phyloP scores from a whole-genome alignment of 1,284 basidiomycete species.

The Ustanciosporium gigantosporum region DNA sequence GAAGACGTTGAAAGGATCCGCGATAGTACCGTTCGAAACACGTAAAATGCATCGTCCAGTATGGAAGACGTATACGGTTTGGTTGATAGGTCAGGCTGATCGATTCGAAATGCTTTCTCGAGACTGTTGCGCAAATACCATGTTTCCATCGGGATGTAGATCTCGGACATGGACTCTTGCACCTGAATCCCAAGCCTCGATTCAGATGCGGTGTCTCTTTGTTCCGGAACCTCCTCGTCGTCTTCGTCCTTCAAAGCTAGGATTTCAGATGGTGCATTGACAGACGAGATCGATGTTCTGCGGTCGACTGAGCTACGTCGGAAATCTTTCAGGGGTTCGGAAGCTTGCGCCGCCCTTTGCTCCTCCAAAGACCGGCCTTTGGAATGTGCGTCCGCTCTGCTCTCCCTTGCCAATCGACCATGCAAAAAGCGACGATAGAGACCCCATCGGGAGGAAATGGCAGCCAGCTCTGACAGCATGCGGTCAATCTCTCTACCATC shows the following conservation, averaged over 20 bases:
- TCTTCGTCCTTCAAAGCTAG: neutral
- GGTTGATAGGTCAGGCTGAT: constrained; percentile 36
- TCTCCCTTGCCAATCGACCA: constrained; percentile 69
- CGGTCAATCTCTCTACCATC: constrained; percentile 90
- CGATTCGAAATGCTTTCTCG: constrained; percentile 68
- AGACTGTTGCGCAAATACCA: constrained; percentile 89
- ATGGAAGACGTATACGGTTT: constrained; percentile 51
- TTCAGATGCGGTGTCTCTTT: constrained; percentile 64
- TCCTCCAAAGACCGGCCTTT: constrained; percentile 7
- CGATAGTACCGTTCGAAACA: constrained; percentile 49
- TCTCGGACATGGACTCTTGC: constrained; percentile 65
- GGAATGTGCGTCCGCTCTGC: constrained; percentile 6
- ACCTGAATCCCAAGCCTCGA: constrained; percentile 70
- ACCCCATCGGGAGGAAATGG: constrained; percentile 88
- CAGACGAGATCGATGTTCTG: constrained; percentile 18
- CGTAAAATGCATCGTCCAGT: constrained; percentile 59
- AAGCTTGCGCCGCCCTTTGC: constrained; percentile 19
- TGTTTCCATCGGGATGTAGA: constrained; percentile 84
- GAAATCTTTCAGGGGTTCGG: constrained; percentile 32
- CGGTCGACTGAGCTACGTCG: constrained; percentile 36
- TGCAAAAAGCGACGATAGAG: constrained; percentile 85
- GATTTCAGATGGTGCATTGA: neutral
- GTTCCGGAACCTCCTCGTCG: neutral
- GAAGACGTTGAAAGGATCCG: constrained; percentile 51
- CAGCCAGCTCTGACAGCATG: constrained; percentile 79